Evolutionary conservation across 1,284 basidiomycete genomes (phyloP).

Genomic region (Malassezia dermatis): DNA sequence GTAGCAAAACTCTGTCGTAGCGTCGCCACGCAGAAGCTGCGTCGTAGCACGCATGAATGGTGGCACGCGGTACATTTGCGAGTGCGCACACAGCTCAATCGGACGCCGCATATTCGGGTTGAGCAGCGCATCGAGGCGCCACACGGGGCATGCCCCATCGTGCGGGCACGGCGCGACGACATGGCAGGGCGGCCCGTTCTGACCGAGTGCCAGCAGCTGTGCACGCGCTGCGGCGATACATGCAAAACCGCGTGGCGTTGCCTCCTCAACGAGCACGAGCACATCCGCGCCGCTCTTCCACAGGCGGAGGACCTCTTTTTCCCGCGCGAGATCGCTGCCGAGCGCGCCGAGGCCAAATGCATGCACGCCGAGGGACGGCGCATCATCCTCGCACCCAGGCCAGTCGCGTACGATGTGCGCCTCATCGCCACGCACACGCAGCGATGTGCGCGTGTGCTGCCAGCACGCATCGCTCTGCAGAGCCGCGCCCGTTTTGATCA

Average conservation of each 20-base stretch:
- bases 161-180: conserved; percentile 78
- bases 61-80: conserved; percentile 75
- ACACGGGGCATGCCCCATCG: conserved; percentile 68
- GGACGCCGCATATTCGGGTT: conserved; percentile 20
- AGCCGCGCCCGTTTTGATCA: conserved; percentile 1
- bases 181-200: conserved; percentile 51
- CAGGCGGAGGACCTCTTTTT: conserved; percentile 65
- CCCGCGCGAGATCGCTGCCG: conserved; percentile 57
- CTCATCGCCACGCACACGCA: conserved; percentile 13
- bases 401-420: background rate
- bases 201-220: conserved; percentile 61
- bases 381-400: background rate
- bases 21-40: conserved; percentile 69
- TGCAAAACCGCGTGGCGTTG: conserved; percentile 65
- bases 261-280: conserved; percentile 69
- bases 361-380: conserved; percentile 61
- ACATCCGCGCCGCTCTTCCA: conserved; percentile 70
- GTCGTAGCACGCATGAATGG: conserved; percentile 75
- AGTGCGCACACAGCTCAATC: conserved; percentile 63
- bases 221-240: conserved; percentile 72
- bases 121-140: conserved; percentile 44
- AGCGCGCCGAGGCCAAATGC: conserved; percentile 74
- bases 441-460: background rate
- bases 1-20: conserved; percentile 79
- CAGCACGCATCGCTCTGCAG: background rate